Evolutionary conservation across 148 eudicot genomes (phyloP).

Genomic region (Bassia scoparia): DNA sequence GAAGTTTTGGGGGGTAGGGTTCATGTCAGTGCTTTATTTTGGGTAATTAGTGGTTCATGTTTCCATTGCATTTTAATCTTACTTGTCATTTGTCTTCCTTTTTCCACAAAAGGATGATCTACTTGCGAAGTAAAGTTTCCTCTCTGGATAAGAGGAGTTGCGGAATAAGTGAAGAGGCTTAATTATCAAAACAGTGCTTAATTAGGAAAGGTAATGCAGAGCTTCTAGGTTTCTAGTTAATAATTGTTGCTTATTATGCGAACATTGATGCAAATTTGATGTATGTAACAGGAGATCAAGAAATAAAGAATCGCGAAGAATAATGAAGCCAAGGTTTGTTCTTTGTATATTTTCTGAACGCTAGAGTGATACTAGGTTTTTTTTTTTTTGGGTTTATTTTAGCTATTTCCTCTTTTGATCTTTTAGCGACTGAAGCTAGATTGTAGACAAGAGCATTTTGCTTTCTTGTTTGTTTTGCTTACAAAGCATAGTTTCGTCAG

Average conservation of each 20-base stretch:
- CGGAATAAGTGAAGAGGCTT: conserved; percentile 58
- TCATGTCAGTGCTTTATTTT: no score
- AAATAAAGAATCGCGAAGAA: conserved; percentile 72
- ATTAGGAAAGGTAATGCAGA: conserved; percentile 61
- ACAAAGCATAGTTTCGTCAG: conserved; percentile 1
- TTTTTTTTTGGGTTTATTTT: background rate
- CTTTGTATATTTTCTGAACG: background rate
- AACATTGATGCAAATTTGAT: conserved; percentile 17
- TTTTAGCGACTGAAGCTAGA: background rate
- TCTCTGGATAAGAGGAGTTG: conserved; percentile 63
- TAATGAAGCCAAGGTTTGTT: conserved; percentile 78
- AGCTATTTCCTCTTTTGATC: background rate
- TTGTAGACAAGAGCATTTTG: background rate
- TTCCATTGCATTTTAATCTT: no score
- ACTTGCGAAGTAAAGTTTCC: conserved; percentile 62
- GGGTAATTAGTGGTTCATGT: no score
- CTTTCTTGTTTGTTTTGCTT: conserved; percentile 4
- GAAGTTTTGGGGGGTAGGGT: no score
- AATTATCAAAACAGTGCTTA: conserved; percentile 44
- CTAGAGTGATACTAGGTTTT: background rate
- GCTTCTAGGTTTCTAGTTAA: conserved; percentile 15
- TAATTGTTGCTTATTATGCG: background rate
- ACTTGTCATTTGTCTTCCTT: background rate
- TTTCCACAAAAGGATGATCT: conserved; percentile 47
- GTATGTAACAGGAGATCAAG: conserved; percentile 71